Conservation (phyloP, 148 eudicot genomes). For the Hydrangea macrophylla region DNA sequence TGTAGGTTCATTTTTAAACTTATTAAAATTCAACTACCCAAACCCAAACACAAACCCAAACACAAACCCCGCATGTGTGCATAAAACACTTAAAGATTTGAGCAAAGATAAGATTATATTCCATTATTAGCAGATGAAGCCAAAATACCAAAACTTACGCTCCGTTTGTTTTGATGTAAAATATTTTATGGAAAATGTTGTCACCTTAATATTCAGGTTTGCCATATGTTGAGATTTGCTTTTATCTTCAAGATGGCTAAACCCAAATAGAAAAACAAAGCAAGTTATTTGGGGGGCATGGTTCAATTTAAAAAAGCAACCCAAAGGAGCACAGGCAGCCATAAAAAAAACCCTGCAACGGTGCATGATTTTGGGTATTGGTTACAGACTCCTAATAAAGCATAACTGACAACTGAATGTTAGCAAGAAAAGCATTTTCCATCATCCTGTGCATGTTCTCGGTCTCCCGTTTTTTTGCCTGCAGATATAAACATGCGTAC, state of each 20-base stretch:
- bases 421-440: conserved; percentile 9
- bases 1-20: not conserved
- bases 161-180: too few species aligned
- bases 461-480: conserved; percentile 65
- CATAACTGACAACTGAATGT: not conserved
- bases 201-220: not conserved
- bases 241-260: too few species aligned
- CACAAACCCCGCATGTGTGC: not conserved
- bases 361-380: not conserved
- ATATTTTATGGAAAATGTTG: not conserved
- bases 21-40: not conserved
- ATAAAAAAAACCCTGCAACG: conserved; percentile 12
- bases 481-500: conserved; percentile 19
- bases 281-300: not conserved
- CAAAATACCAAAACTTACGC: too few species aligned
- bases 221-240: not conserved
- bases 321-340: conserved; percentile 14
- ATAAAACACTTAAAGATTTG: too few species aligned
- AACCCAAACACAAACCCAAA: not conserved
- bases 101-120: too few species aligned
- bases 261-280: not conserved
- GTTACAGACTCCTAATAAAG: conserved; percentile 20
- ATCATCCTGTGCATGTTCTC: conserved; percentile 32
- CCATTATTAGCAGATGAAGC: not conserved
- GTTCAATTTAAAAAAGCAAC: conserved; percentile 8